Conservation (phyloP, 2,329 filamentous ascomycete genomes). For the Hymenoscyphus occultus region DNA sequence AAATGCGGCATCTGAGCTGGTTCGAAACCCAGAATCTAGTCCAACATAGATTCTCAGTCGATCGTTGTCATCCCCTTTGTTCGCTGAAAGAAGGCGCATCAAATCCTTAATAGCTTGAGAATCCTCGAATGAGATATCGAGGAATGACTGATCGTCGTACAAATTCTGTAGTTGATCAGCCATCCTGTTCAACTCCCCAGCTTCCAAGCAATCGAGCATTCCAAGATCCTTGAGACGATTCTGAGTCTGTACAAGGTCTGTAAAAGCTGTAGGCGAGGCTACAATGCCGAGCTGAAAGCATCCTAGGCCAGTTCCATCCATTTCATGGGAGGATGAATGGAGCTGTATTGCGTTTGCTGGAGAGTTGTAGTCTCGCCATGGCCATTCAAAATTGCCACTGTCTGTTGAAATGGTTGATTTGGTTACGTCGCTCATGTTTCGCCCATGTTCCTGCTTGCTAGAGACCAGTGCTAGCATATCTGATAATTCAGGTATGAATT, state of each 20-base stretch:
- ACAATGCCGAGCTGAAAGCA: constrained; percentile 48
- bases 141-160: constrained; percentile 36
- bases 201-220: constrained; percentile 34
- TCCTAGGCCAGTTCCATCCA: constrained; percentile 38
- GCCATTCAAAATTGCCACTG: constrained; percentile 8
- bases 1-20: constrained; percentile 28
- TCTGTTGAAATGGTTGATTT: neutral
- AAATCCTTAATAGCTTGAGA: constrained; percentile 18
- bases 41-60: constrained; percentile 40
- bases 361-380: constrained; percentile 4
- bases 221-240: constrained; percentile 41
- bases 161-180: constrained; percentile 19
- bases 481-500: neutral
- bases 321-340: constrained; percentile 38
- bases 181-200: constrained; percentile 13
- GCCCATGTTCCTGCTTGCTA: neutral
- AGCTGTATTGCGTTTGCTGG: constrained; percentile 21
- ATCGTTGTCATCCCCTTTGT: constrained; percentile 20
- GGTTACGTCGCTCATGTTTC: neutral
- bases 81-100: constrained; percentile 11
- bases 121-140: neutral
- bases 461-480: neutral
- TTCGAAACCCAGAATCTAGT: constrained; percentile 39
- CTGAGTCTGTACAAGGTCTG: constrained; percentile 45
- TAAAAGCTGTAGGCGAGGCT: constrained; percentile 41